Percentiles rank a stretch among this genome's conserved stretches.
phyloP scores from a whole-genome alignment of 495 filamentous ascomycete genomes.

The Talaromyces wortmannii region DNA sequence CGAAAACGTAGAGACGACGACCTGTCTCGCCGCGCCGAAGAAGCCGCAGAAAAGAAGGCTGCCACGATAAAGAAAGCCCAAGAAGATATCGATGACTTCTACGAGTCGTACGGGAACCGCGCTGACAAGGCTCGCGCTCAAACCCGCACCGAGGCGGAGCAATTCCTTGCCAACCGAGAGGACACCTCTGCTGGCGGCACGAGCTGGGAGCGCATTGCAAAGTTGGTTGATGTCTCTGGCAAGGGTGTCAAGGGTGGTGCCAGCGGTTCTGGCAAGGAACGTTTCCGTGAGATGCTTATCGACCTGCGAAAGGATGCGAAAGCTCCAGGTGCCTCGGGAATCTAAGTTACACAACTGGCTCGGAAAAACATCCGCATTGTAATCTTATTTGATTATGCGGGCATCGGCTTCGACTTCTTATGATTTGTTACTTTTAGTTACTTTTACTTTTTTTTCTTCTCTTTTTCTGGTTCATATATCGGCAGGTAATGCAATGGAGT shows the following conservation, averaged over 20 bases:
- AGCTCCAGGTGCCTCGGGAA: conserved; percentile 66
- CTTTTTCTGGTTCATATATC: conserved; percentile 5
- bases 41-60: conserved; percentile 67
- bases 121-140: conserved; percentile 84
- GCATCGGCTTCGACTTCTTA: neutral
- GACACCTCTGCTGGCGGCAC: conserved; percentile 91
- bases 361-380: neutral
- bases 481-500: conserved; percentile 21
- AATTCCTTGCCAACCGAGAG: conserved; percentile 82
- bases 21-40: conserved; percentile 68
- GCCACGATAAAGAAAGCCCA: conserved; percentile 81
- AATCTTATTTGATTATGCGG: neutral
- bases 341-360: conserved; percentile 15
- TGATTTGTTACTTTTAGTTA: neutral
- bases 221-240: conserved; percentile 91
- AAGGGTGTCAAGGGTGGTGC: conserved; percentile 83
- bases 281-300: conserved; percentile 86
- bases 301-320: conserved; percentile 90
- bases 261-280: conserved; percentile 83
- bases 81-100: conserved; percentile 94
- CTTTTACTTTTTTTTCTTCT: conserved; percentile 10
- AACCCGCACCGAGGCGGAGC: conserved; percentile 85
- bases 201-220: conserved; percentile 96
- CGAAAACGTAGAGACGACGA: conserved; percentile 77
- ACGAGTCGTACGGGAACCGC: conserved; percentile 97